Percentiles rank a stretch among this genome's conserved stretches.
These are phyloP conservation scores for Candida quercuum DNA, from an alignment of 805 yeast genomes.

Conservation along the genomic window DNA sequence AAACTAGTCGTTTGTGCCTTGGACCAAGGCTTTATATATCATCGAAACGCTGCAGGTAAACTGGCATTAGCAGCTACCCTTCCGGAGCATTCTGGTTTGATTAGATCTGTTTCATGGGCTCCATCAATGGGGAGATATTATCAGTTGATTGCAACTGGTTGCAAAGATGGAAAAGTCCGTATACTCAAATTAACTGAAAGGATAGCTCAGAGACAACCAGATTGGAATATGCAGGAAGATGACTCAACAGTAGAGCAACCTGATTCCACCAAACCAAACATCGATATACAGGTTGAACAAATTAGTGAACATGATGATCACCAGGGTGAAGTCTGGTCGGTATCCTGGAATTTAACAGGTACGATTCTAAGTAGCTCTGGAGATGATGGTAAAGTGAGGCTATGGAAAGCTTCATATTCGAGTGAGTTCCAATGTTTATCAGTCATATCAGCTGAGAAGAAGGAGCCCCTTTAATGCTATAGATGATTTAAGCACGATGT, in stretches of 20 bases:
- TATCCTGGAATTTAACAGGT: constrained; percentile 92
- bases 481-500: too few species aligned
- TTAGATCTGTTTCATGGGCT: constrained; percentile 92
- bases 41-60: constrained; percentile 45
- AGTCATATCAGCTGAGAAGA: constrained; percentile 59
- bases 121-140: constrained; percentile 90
- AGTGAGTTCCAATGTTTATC: constrained; percentile 91
- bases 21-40: constrained; percentile 82
- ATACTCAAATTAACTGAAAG: constrained; percentile 67
- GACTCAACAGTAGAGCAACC: constrained; percentile 14
- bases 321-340: constrained; percentile 91
- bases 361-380: constrained; percentile 91
- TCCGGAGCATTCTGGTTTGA: constrained; percentile 82
- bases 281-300: constrained; percentile 43
- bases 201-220: constrained; percentile 4
- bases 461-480: too few species aligned
- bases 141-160: constrained; percentile 89
- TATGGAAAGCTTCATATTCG: constrained; percentile 86
- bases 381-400: constrained; percentile 85
- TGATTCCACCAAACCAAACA: constrained; percentile 22
- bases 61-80: constrained; percentile 55
- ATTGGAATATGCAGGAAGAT: constrained; percentile 13
- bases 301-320: constrained; percentile 72
- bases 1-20: constrained; percentile 78
- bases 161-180: constrained; percentile 89